A percentile compares a stretch with the other conserved stretches of the same genome.
These are phyloP conservation scores for Salix viminalis DNA, from an alignment of 345 rosid species.

Conservation along the genomic window DNA sequence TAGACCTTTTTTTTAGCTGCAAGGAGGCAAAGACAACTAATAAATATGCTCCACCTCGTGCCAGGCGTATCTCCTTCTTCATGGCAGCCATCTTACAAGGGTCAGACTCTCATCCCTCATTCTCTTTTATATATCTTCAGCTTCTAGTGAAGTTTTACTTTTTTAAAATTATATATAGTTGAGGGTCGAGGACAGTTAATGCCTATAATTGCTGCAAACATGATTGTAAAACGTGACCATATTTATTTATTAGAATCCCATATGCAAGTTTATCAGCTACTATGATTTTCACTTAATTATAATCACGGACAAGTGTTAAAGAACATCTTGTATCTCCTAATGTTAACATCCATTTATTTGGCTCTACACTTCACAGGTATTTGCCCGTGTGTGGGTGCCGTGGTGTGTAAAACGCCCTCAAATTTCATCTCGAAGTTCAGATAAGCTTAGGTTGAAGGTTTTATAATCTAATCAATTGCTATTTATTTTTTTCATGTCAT, in stretches of 20 bases:
- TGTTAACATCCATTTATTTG: not conserved
- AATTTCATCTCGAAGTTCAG: constrained; percentile 17
- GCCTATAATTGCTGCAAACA: not conserved
- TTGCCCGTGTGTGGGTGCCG: constrained; percentile 15
- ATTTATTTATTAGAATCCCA: not conserved
- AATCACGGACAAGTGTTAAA: too few relatives aligned
- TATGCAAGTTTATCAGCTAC: too few relatives aligned
- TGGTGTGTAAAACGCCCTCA: constrained; percentile 29
- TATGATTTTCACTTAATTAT: too few relatives aligned
- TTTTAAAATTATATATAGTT: too few relatives aligned
- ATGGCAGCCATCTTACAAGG: constrained; percentile 35
- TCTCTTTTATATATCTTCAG: not conserved
- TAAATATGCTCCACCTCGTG: constrained; percentile 35
- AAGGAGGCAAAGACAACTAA: not conserved
- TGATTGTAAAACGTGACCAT: not conserved
- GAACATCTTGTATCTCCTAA: not conserved
- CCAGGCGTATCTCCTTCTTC: constrained; percentile 16
- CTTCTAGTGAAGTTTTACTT: not conserved
- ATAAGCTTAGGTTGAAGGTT: constrained; percentile 39
- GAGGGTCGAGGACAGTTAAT: not conserved
- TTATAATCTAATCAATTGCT: not conserved
- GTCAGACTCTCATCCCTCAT: constrained; percentile 19
- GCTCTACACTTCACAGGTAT: constrained; percentile 26
- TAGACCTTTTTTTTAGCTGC: not conserved
- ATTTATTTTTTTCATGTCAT: not conserved